Percentiles rank a stretch among this genome's conserved stretches.
Evolutionary conservation across 2,329 filamentous ascomycete genomes (phyloP).

Genomic region (Scorias spongiosa): DNA sequence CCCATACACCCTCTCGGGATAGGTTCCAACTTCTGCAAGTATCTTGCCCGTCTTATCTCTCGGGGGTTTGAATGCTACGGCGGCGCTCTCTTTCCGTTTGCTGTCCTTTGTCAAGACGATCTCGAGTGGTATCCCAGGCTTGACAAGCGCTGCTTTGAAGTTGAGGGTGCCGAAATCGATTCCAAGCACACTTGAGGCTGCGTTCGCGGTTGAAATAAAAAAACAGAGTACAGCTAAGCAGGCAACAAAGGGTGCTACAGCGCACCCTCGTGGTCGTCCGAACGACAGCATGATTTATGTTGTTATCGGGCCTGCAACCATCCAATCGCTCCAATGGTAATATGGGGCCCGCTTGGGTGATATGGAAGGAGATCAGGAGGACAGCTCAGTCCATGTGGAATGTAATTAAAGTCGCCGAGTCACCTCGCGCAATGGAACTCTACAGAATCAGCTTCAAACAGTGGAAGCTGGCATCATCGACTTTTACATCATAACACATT

Average conservation of each 20-base stretch:
- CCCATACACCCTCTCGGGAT: constrained; percentile 83
- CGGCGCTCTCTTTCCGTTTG: constrained; percentile 83
- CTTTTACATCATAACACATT: no score
- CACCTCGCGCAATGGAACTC: no score
- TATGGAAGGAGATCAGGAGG: no score
- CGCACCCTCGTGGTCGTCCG: constrained; percentile 12
- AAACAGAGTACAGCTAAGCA: constrained; percentile 32
- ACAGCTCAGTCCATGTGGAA: no score
- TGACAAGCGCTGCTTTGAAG: constrained; percentile 90
- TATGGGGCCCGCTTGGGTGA: no score
- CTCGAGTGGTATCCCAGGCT: constrained; percentile 91
- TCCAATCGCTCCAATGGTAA: not conserved
- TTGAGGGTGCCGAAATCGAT: constrained; percentile 93
- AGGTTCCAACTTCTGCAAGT: constrained; percentile 34
- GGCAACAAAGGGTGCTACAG: constrained; percentile 8
- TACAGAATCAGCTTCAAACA: no score
- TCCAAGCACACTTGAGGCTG: constrained; percentile 66
- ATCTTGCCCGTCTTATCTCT: constrained; percentile 41
- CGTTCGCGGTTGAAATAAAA: constrained; percentile 41
- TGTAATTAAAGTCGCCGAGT: no score
- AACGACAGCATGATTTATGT: constrained; percentile 8
- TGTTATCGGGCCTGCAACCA: not conserved
- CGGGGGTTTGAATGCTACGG: constrained; percentile 85
- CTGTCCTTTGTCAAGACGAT: constrained; percentile 98
- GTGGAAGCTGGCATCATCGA: no score